phyloP scores from a whole-genome alignment of 2,329 filamentous ascomycete genomes.

The Talaromyces albobiverticillius region DNA sequence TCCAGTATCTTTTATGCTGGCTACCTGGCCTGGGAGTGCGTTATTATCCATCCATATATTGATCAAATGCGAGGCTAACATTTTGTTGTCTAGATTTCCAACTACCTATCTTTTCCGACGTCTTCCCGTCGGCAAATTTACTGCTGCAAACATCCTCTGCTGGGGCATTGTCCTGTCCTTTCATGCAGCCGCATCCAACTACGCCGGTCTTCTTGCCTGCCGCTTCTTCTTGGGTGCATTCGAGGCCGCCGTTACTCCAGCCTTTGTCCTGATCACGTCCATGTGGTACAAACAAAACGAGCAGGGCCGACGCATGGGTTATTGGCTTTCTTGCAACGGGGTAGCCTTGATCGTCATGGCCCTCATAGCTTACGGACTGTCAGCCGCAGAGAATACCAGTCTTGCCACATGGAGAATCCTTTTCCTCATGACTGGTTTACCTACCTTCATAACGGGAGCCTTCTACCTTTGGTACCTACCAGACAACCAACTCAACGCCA shows the following conservation, averaged over 20 bases:
- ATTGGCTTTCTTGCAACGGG: constrained; percentile 60
- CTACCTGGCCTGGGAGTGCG: constrained; percentile 55
- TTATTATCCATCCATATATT: constrained; percentile 50
- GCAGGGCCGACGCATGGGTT: constrained; percentile 53
- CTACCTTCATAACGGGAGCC: constrained; percentile 54
- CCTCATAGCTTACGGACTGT: constrained; percentile 63
- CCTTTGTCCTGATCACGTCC: constrained; percentile 58
- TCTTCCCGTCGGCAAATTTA: constrained; percentile 49
- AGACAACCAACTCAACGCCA: constrained; percentile 51
- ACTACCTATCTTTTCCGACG: constrained; percentile 49
- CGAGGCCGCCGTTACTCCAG: constrained; percentile 45
- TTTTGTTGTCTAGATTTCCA: too few relatives aligned
- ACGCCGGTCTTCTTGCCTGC: constrained; percentile 47
- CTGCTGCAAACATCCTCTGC: constrained; percentile 26
- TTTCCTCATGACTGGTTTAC: constrained; percentile 64
- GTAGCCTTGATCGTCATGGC: constrained; percentile 73
- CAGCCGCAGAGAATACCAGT: constrained; percentile 50
- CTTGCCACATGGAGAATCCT: constrained; percentile 64
- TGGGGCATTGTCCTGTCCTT: constrained; percentile 49
- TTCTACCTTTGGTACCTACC: constrained; percentile 55
- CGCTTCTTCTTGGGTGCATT: constrained; percentile 47
- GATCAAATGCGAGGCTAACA: too few relatives aligned
- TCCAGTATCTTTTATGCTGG: constrained; percentile 58
- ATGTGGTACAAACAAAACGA: constrained; percentile 50
- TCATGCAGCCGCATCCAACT: constrained; percentile 44